Evolutionary conservation across 176 grass and related monocot species (phyloP).

Genomic region (Aegilops speltoides): DNA sequence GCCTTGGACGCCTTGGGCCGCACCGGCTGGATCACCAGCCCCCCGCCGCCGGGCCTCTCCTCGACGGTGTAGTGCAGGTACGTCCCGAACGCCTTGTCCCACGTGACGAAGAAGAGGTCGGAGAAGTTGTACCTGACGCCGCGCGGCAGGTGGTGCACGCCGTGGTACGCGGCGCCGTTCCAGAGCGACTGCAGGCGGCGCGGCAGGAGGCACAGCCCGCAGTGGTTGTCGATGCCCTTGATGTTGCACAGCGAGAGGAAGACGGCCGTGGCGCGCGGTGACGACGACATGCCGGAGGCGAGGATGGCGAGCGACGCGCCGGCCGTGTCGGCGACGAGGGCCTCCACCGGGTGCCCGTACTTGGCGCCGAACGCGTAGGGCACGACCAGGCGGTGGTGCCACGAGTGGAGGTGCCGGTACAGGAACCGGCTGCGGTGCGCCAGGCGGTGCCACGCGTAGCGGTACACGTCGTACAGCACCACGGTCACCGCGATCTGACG

Average conservation of each 20-base stretch:
- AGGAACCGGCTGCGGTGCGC: conserved; percentile 37
- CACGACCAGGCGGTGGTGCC: conserved; percentile 38
- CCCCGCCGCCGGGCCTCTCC: neutral
- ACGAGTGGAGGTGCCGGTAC: conserved; percentile 40
- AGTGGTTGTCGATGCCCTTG: conserved; percentile 7
- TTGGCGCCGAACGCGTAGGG: conserved; percentile 38
- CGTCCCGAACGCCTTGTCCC: conserved; percentile 5
- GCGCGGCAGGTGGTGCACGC: conserved; percentile 13
- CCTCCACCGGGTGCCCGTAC: conserved; percentile 41
- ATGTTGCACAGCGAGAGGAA: conserved; percentile 2
- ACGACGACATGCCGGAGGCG: neutral
- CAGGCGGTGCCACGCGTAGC: conserved; percentile 38
- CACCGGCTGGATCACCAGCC: neutral
- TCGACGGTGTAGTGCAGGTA: neutral
- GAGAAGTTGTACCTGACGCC: conserved; percentile 8
- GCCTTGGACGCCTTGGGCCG: neutral
- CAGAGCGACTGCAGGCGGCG: neutral
- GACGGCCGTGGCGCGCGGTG: neutral
- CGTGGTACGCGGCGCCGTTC: conserved; percentile 8
- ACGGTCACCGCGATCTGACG: conserved; percentile 25
- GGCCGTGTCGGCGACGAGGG: conserved; percentile 24
- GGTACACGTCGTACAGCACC: conserved; percentile 30
- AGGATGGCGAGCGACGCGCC: conserved; percentile 10
- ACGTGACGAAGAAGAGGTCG: conserved; percentile 22
- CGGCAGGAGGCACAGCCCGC: neutral